These are phyloP conservation scores for Phaffia rhodozyma DNA, from an alignment of 1,284 basidiomycete genomes.

Conservation along the genomic window DNA sequence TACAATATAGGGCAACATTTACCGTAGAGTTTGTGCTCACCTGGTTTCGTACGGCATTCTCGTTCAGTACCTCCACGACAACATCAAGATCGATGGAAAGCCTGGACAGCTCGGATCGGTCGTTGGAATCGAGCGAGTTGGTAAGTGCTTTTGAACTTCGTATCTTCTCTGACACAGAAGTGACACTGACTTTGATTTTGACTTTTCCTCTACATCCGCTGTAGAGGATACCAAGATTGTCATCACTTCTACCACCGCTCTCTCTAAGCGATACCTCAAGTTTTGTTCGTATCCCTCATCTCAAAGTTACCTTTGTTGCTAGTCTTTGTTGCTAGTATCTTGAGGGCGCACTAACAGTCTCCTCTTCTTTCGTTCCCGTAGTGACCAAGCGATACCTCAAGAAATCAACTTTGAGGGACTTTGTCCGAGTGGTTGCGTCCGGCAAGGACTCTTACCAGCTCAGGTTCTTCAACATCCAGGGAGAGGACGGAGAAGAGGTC, in stretches of 20 bases:
- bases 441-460: conserved; percentile 16
- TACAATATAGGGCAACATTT: neutral
- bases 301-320: no score
- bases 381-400: conserved; percentile 19
- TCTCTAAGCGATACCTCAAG: conserved; percentile 19
- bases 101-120: conserved; percentile 16
- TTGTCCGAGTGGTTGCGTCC: conserved; percentile 14
- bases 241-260: conserved; percentile 7
- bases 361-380: neutral
- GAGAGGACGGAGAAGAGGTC: conserved; percentile 12
- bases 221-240: conserved; percentile 14
- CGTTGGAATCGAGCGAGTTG: conserved; percentile 16
- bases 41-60: neutral
- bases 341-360: neutral
- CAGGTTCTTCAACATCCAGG: conserved; percentile 18
- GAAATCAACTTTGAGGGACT: conserved; percentile 18
- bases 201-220: neutral
- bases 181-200: neutral
- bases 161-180: neutral
- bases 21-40: neutral
- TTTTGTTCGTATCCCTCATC: conserved; percentile 5
- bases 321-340: neutral
- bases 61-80: conserved; percentile 17
- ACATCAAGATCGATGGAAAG: conserved; percentile 19
- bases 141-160: neutral